These are phyloP conservation scores for Coemansia furcata DNA, from an alignment of 192 early-diverging fungal species.

Conservation along the genomic window DNA sequence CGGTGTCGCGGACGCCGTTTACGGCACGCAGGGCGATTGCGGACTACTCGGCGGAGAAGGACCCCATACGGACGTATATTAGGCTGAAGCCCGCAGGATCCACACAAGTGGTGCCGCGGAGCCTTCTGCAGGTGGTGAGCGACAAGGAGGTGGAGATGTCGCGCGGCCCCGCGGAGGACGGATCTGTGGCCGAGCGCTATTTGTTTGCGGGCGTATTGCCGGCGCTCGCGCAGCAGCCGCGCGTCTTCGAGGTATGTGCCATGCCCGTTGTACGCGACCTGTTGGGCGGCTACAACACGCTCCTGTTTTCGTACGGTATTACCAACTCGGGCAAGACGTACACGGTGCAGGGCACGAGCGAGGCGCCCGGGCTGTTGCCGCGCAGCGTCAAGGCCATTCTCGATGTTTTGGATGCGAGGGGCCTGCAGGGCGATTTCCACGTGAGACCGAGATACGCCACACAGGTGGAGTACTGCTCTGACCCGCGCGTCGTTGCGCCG, in stretches of 20 bases:
- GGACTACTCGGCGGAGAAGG: constrained; percentile 40
- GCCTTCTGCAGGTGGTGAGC: constrained; percentile 41
- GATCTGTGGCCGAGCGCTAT: constrained; percentile 37
- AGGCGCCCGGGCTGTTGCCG: constrained; percentile 58
- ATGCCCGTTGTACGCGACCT: constrained; percentile 58
- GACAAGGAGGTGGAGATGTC: constrained; percentile 51
- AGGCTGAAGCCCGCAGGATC: constrained; percentile 31
- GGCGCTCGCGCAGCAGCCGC: constrained; percentile 44
- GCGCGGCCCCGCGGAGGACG: constrained; percentile 6
- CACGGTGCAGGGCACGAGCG: constrained; percentile 58
- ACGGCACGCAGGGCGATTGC: constrained; percentile 36
- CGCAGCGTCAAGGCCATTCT: constrained; percentile 59
- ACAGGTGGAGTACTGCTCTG: constrained; percentile 47
- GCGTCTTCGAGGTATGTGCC: constrained; percentile 60
- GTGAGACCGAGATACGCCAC: constrained; percentile 32
- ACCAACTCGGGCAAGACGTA: constrained; percentile 73
- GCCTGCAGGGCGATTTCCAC: constrained; percentile 35
- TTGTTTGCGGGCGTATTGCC: constrained; percentile 62
- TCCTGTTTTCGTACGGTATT: constrained; percentile 70
- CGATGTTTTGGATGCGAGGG: constrained; percentile 47
- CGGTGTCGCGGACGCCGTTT: constrained; percentile 48
- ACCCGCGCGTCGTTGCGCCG: constrained; percentile 24
- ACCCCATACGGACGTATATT: constrained; percentile 51
- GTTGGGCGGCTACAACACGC: constrained; percentile 58
- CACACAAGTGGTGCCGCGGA: constrained; percentile 3